phyloP scores from a whole-genome alignment of 176 grass and related monocot genomes.

The Zea luxurians region DNA sequence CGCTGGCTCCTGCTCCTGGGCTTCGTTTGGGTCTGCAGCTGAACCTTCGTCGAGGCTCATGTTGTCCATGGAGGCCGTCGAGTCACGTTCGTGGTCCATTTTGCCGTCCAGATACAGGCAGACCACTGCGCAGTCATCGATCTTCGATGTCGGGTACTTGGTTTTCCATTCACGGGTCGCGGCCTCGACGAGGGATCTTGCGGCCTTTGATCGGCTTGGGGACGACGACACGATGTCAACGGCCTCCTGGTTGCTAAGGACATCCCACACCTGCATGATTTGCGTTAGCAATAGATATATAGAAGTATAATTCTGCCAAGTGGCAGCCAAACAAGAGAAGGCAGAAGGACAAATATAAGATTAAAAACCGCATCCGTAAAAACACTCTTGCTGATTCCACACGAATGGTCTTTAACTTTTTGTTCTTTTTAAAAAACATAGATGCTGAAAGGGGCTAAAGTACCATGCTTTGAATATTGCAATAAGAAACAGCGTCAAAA shows the following conservation, averaged over 20 bases:
- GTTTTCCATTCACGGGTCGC: conserved; percentile 90
- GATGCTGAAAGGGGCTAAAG: neutral
- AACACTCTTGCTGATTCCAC: conserved; percentile 32
- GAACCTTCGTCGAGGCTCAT: conserved; percentile 52
- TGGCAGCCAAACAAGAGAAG: conserved; percentile 19
- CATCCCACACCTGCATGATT: conserved; percentile 92
- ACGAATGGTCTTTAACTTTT: neutral
- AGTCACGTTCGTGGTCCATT: conserved; percentile 56
- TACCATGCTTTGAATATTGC: neutral
- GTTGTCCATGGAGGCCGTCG: conserved; percentile 52
- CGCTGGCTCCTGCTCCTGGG: conserved; percentile 49
- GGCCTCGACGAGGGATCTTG: conserved; percentile 69
- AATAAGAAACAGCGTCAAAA: conserved; percentile 19
- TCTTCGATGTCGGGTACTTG: conserved; percentile 87
- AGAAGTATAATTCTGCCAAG: conserved; percentile 10
- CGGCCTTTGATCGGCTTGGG: conserved; percentile 60
- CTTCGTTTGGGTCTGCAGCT: conserved; percentile 45
- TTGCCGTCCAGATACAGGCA: conserved; percentile 84
- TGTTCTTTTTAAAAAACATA: neutral
- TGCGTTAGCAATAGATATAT: neutral
- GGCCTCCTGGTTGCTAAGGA: conserved; percentile 89
- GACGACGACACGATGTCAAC: conserved; percentile 79
- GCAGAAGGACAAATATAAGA: conserved; percentile 12
- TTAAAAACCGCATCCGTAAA: conserved; percentile 14
- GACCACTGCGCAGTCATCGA: conserved; percentile 88